Conservation (phyloP, 352 stramenopile species). For the Pythium vanterpoolii region DNA sequence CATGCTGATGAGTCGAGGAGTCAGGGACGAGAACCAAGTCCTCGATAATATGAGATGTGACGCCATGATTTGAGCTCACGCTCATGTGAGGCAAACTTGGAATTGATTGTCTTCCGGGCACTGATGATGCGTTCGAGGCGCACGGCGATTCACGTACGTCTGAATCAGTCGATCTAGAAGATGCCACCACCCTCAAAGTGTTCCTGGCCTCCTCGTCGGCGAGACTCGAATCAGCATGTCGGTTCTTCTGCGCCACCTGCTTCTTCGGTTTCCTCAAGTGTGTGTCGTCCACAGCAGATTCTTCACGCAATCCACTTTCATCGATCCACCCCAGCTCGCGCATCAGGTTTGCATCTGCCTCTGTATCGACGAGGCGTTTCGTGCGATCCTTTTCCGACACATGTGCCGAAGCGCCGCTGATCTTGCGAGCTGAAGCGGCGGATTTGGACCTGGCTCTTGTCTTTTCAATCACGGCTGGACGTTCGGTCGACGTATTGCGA, state of each 20-base stretch:
- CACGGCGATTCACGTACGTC: neutral
- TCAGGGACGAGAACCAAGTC: neutral
- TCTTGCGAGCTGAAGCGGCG: neutral
- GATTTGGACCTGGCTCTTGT: conserved; percentile 3
- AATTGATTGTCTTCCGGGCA: neutral
- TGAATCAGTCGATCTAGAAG: neutral
- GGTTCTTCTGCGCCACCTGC: neutral
- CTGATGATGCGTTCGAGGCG: neutral
- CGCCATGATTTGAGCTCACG: neutral
- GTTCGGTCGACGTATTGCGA: neutral
- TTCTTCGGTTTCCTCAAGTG: neutral
- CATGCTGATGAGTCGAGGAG: neutral
- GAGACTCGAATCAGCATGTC: neutral
- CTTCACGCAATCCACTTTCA: neutral
- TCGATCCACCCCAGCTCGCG: conserved; percentile 17
- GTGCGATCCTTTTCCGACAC: conserved; percentile 3
- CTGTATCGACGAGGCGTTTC: conserved; percentile 1
- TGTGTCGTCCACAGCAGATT: neutral
- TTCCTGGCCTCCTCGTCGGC: neutral
- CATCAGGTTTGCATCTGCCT: conserved; percentile 2
- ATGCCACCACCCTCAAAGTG: neutral
- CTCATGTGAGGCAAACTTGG: neutral
- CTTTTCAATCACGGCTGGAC: conserved; percentile 5
- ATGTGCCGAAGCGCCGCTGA: neutral
- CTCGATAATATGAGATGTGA: neutral